These are phyloP conservation scores for Lachnum nothofagi DNA, from an alignment of 2,329 filamentous ascomycete genomes.

Conservation along the genomic window DNA sequence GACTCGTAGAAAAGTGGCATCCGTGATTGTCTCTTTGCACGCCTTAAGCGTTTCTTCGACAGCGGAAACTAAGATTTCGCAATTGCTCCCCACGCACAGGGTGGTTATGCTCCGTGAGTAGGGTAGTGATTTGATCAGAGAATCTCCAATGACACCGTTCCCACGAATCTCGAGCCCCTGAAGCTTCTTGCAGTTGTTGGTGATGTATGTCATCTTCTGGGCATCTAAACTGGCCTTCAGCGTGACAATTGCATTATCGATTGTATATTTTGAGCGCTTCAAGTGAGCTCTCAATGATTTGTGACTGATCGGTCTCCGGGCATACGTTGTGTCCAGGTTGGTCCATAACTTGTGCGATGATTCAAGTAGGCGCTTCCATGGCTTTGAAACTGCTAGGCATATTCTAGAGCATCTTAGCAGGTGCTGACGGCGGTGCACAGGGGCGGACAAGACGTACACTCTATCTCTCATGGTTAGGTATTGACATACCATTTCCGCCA, in stretches of 20 bases:
- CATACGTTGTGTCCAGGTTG: constrained; percentile 25
- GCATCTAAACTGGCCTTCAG: constrained; percentile 20
- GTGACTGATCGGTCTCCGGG: constrained; percentile 15
- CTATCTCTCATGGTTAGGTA: constrained; percentile 28
- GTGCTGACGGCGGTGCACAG: not conserved
- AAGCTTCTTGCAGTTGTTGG: constrained; percentile 25
- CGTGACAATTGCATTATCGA: constrained; percentile 24
- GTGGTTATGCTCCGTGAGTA: constrained; percentile 19
- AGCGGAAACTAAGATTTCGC: constrained; percentile 15
- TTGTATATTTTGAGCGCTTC: constrained; percentile 28
- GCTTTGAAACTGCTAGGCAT: constrained; percentile 29
- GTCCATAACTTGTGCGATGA: constrained; percentile 30
- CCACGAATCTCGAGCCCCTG: constrained; percentile 23
- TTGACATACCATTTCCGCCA: constrained; percentile 31
- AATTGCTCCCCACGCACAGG: constrained; percentile 15
- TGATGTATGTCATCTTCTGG: constrained; percentile 23
- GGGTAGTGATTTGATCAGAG: constrained; percentile 21
- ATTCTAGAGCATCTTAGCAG: constrained; percentile 20
- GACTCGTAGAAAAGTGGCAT: constrained; percentile 17
- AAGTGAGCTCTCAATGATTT: constrained; percentile 26
- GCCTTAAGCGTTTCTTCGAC: constrained; percentile 13
- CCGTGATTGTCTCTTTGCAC: constrained; percentile 18
- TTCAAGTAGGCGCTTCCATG: constrained; percentile 31
- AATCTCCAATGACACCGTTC: constrained; percentile 22
- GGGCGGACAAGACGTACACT: constrained; percentile 21